Evolutionary conservation across 108 stramenopile genomes (phyloP), one percentile per base, ranked within the genome.

Genomic region (Conticribra weissflogii): DNA sequence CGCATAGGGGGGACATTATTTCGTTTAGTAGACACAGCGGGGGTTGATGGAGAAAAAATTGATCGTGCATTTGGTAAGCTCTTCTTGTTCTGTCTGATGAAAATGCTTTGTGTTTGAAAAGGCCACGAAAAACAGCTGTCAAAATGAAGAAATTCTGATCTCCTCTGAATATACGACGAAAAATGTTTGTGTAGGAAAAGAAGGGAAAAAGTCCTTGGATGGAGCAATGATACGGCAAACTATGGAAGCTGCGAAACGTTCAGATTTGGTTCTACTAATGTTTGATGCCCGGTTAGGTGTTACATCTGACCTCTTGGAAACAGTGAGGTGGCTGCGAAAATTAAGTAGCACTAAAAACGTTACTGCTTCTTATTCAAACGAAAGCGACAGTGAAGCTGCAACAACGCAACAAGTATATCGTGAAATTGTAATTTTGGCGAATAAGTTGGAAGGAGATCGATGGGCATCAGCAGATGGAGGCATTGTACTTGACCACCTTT

Each of bases 1-100:
- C 84, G 88, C 12, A 83, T 97, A 15, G 96, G 90, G 21, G 92
- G 91, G 18, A 82, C 85, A 7, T 66, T 66, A n/a, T 94, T 97
- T 70, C 71, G 72, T 22, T 66, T 97, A 23, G 79, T 94, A 34
- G 96, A 97, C 60, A 97, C 96, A 29, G 96, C 94, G 4, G 96
- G 96, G 25, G 86, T 93, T n/a, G 93, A 96, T 81, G 93, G 91
- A 29, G 89, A 90, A 59, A 88, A 88, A 30, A 81, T 94, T 41
- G 89, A 83, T 63, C 30, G 67, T 34, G 69, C 77, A 51, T 62
- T 78, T 55, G 77, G 66, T 50, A 5, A 63, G 62, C 22, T 41
- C 12, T 27, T 36, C 17, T 33, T 14, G 44, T 45, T 16, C n/a
- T n/a, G n/a, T n/a, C n/a, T n/a, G n/a, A n/a, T n/a, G n/a, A n/a